Percentiles rank a stretch among this genome's conserved stretches.
Conservation (phyloP, 352 stramenopile genomes). For the Globisporangium takayamanum region DNA sequence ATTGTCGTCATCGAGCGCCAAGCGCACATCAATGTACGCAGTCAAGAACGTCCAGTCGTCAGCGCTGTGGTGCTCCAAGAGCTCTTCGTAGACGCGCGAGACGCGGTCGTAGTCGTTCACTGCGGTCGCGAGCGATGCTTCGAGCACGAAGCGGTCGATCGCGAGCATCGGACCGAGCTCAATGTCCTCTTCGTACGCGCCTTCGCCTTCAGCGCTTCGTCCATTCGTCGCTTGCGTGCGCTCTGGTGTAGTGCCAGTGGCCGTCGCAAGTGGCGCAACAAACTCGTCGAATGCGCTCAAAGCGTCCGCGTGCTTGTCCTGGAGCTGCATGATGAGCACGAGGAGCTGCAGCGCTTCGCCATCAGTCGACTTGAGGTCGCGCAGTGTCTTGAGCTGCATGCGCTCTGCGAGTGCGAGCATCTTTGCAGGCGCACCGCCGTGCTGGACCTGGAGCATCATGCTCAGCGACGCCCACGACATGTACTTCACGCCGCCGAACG, state of each 20-base stretch:
- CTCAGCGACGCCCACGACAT: conserved; percentile 76
- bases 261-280: conserved; percentile 11
- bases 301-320: conserved; percentile 60
- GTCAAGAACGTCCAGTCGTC: conserved; percentile 83
- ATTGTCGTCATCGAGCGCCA: conserved; percentile 27
- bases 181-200: conserved; percentile 78
- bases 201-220: conserved; percentile 60
- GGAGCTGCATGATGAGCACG: conserved; percentile 65
- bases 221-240: conserved; percentile 21
- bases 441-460: conserved; percentile 82
- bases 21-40: conserved; percentile 48
- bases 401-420: conserved; percentile 75
- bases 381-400: conserved; percentile 77
- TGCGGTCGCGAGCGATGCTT: conserved; percentile 51
- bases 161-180: conserved; percentile 75
- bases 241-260: too few species aligned
- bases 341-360: conserved; percentile 67
- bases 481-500: conserved; percentile 67
- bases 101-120: conserved; percentile 48
- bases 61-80: conserved; percentile 65
- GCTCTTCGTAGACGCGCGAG: conserved; percentile 39
- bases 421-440: conserved; percentile 47
- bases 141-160: conserved; percentile 66
- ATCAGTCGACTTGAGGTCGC: conserved; percentile 45
- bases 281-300: conserved; percentile 74